Base-by-base conservation (phyloP, 495 filamentous ascomycete genomes). In the Podospora appendiculata region DNA sequence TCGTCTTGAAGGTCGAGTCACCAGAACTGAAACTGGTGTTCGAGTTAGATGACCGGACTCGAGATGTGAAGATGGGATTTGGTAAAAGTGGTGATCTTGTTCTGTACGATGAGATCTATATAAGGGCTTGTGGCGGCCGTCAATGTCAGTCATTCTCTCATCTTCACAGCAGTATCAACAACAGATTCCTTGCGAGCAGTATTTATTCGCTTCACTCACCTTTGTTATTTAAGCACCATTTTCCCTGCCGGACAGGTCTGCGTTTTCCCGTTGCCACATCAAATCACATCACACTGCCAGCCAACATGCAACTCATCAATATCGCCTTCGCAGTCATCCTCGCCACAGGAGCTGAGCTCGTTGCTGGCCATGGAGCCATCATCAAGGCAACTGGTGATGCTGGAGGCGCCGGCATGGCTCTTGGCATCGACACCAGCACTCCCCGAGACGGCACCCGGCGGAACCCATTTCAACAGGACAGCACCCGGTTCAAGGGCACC, bases 361-460 rank as follows among this genome's bases (percentile, higher is more conserved):
- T 65, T 47, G 65, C 73, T 32, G 72, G 69, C 57, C 77, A 80
- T 58, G 70, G 66, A 32, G 77, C 71, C 40, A 80, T 80, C 61
- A 67, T 68, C 46, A 44, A 56, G 8, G 77, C 77, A 6, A 64
- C 59, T 14, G 77, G 77, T 34, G 64, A 80, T 51, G 69, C 68
- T 13, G 77, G 77, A 16, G 77, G 77, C 34, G 63, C 61, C 7
- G 70, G 76, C 57, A 76, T 70, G 62, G 66, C 64, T n/a, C 64
- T 74, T 2, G 69, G 70, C 49, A 66, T 80, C 54, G 69, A 79
- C 57, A 64, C 69, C 43, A 57, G 56, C 48, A 80, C 77, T 6
- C 77, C 77, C 12, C 76, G 77, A 14, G 74, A 77, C 49, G 77
- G 77, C 34, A 78, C 76, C n/a, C 54, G 65, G 4, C 72, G 77